Evolutionary conservation across 306 rosid genomes (phyloP), one percentile per base, ranked within the genome.

Genomic region (Rosa multiflora): DNA sequence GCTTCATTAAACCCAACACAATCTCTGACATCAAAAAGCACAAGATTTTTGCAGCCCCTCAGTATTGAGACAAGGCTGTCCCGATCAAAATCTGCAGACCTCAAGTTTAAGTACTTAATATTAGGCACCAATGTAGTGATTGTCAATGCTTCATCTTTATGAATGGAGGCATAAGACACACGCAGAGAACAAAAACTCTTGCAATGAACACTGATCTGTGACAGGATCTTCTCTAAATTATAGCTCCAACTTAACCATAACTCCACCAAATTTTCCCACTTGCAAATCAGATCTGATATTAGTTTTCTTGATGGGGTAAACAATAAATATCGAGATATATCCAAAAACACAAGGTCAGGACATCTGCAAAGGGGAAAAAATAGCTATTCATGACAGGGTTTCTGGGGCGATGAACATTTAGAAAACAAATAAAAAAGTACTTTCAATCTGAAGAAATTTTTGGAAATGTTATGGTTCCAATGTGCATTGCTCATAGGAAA

Each of bases 81-180:
- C 29, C 63, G 8, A 51, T 17, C 6, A 51, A 29, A 10, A 9
- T 32, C 10, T 32, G 26, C 76, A 49, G 4, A 37, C 26, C 29
- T 72, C 76, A 72, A 8, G 14, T 0, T 72, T 51, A 72, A 17
- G 63, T 72, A 72, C 46, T 51, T 49, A 17, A 72, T 72, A 49
- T 49, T 32, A 49, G 29, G 46, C 76, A 48, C 29, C 23, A 72
- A 29, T 5, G 53, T 49, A 20, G 26, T 11, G 39, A 72, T 72
- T 5, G 23, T 2, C 11, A 47, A 21, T 11, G 37, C 73, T 48
- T 42, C 18, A 21, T 2, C 10, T 69, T 69, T 26, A 42, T 0
- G 18, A 43, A 69, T 14, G 23, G 13, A 69, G 6, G 74, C 32
- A 23, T 13, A 3, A 23, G 21, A 43, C 21, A 46, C 32, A 70